Evolutionary conservation across 129 eudicot genomes (phyloP), one percentile per base, ranked within the genome.

Genomic region (Erigeron canadensis): DNA sequence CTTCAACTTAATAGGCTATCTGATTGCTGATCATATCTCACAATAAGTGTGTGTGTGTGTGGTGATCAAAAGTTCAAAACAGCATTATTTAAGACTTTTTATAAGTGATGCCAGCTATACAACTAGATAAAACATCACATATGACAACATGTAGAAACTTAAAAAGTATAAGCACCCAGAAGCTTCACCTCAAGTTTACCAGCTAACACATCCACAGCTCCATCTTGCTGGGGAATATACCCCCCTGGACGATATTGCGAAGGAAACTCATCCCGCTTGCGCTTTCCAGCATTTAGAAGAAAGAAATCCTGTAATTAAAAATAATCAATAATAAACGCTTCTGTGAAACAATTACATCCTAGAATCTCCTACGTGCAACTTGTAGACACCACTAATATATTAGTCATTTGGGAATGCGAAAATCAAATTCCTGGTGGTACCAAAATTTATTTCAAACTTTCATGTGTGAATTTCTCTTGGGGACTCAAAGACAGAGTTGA

Each of bases 201-300:
- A 76, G 63, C 39, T 57, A 40, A 70, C 46, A 63, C 66, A 73
- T 86, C 96, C 58, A 84, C 83, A 63, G 92, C 87, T 71, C 96
- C 96, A 86, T 89, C 96, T 79, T 86, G 89, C 81, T 89, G 96
- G n/a, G 96, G 92, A 42, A 89, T 86, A 80, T 84, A 89, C 34
- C 92, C 92, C 54, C 87, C 89, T 45, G 83, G 70, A 59, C 67
- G 86, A 75, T 73, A 84, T 57, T 74, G 96, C 75, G 89, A 51
- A 72, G 96, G 79, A 65, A 86, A 71, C 43, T 86, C 96, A 66
- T 89, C 96, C 44, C 92, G 81, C 78, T 89, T 89, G 39, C 96
- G 83, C 80, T 89, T 89, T 76, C 92, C 96, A 75, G 77, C 34
- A 28, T 28, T 63, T 72, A 78, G 71, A 43, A 43, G 82, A 65